phyloP scores from a whole-genome alignment of 2,329 filamentous ascomycete species.

The Gaeumannomyces sp. region DNA sequence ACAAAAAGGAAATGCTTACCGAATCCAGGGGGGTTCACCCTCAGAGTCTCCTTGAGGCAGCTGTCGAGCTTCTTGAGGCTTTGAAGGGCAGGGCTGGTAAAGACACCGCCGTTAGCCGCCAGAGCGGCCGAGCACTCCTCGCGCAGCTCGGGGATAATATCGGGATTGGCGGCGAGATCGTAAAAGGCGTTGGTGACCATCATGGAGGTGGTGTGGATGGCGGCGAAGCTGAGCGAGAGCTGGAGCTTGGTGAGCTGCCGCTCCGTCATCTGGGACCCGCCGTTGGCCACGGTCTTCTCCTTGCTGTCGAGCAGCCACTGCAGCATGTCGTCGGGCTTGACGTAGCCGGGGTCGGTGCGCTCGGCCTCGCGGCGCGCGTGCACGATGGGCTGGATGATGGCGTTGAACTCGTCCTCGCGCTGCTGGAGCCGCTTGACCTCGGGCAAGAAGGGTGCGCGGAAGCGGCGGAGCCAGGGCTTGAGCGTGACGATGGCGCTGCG shows the following conservation, averaged over 20 bases:
- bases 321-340: constrained; percentile 39
- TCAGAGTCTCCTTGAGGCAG: constrained; percentile 11
- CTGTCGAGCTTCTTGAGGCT: constrained; percentile 11
- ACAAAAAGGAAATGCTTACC: neutral
- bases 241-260: constrained; percentile 34
- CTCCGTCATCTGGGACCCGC: constrained; percentile 19
- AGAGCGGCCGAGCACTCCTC: constrained; percentile 40
- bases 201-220: constrained; percentile 45
- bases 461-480: constrained; percentile 26
- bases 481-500: constrained; percentile 23
- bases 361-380: constrained; percentile 20
- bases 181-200: constrained; percentile 43
- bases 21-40: constrained; percentile 3
- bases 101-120: constrained; percentile 23
- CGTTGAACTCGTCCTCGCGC: constrained; percentile 26
- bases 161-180: constrained; percentile 42
- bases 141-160: constrained; percentile 43
- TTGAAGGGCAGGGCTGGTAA: constrained; percentile 23
- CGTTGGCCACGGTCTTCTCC: constrained; percentile 22
- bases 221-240: constrained; percentile 39
- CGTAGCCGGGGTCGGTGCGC: constrained; percentile 15
- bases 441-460: constrained; percentile 26
- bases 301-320: constrained; percentile 39
- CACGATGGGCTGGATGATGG: constrained; percentile 31
- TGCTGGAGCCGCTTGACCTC: constrained; percentile 27